Evolutionary conservation across 768 basidiomycete species (phyloP), one percentile per base, ranked within the genome.

Genomic region (Trametes maxima): DNA sequence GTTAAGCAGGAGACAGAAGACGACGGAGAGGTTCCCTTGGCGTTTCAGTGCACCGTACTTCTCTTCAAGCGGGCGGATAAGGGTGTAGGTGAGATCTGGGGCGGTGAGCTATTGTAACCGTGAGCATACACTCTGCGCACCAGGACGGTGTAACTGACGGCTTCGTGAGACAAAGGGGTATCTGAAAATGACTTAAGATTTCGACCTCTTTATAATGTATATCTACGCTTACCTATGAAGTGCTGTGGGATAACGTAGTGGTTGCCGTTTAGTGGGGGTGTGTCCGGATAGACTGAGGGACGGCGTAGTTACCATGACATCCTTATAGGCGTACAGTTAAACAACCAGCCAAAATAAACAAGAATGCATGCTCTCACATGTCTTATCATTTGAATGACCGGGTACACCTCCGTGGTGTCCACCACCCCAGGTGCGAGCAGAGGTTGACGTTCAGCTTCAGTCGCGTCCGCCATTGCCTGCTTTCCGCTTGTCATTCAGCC

Each of bases 21-120:
- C 88, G 60, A 93, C 78, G 5, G 94, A 86, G 71, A 88, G 85
- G 75, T 97, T 98, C 24, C 89, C 88, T 46, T 78, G 71, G 25
- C 79, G 81, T 69, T 92, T 90, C 50, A 94, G 76, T 11, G 80
- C 79, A 33, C 83, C 76, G 73, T 97, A 97, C 76, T 95, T 96
- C 60, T 95, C 90, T 48, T 88, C 84, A 35, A 98, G 80, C 0
- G 95, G 95, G 39, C 87, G 89, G 56, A 96, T 80, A 63, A 98
- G 87, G 1, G 92, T 90, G 71, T 97, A 97, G 1, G 90, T 94
- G 37, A 95, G 82, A 72, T 98, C 95, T 1, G 95, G 92, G 1
- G 89, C 87, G 1, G 82, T 83, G 46, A 97, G 78, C 88, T 95
- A 73, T 19, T 24, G 35, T 7, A n/a, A 17, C 28, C 37, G 14